A percentile compares a stretch with the other conserved stretches of the same genome.
Conservation (phyloP, 805 yeast genomes). For the Starmera amethionina region DNA sequence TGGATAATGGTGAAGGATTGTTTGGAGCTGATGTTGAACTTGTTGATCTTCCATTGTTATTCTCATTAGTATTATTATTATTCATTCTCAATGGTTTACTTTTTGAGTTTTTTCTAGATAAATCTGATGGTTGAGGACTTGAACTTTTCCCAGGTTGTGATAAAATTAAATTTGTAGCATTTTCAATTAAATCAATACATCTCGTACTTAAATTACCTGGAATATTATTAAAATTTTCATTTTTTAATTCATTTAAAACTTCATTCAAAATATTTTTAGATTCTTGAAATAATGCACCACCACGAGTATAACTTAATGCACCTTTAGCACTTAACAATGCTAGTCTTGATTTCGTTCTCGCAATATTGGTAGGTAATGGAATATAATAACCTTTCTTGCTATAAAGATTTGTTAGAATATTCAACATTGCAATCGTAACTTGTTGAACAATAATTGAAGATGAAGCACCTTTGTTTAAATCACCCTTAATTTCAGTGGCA, state of each 20-base stretch:
- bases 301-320: slow-evolving; percentile 71
- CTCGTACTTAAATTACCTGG: slow-evolving; percentile 55
- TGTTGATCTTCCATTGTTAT: background rate
- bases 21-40: background rate
- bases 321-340: slow-evolving; percentile 63
- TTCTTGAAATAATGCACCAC: slow-evolving; percentile 71
- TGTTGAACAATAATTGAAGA: slow-evolving; percentile 63
- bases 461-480: slow-evolving; percentile 30
- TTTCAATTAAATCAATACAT: slow-evolving; percentile 46
- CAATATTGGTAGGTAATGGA: slow-evolving; percentile 55
- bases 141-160: slow-evolving; percentile 31
- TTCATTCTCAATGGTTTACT: too few relatives aligned
- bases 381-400: slow-evolving; percentile 33
- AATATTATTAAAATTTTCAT: slow-evolving; percentile 40
- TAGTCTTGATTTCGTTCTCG: slow-evolving; percentile 54
- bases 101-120: too few relatives aligned
- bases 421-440: slow-evolving; percentile 50
- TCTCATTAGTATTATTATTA: too few relatives aligned
- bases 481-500: slow-evolving; percentile 25
- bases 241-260: slow-evolving; percentile 38
- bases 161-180: slow-evolving; percentile 50
- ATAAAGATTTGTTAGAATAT: slow-evolving; percentile 34
- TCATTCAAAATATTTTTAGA: slow-evolving; percentile 46
- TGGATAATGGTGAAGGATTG: background rate
- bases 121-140: too few relatives aligned